Evolutionary conservation across 2,329 filamentous ascomycete species (phyloP), one percentile per base, ranked within the genome.

Genomic region (Pyricularia sp.): DNA sequence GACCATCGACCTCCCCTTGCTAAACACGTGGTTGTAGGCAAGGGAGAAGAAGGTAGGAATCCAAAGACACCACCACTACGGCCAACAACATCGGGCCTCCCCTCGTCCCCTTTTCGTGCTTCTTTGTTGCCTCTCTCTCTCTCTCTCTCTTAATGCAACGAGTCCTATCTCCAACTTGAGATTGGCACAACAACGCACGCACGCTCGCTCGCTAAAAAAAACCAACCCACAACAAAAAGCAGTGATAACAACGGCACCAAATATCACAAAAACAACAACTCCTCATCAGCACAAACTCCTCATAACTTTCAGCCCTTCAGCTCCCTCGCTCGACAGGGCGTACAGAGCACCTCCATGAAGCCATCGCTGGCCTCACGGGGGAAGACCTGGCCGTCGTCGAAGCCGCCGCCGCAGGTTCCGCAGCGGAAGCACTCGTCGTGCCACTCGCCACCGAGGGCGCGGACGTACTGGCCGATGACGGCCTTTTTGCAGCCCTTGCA

Each of bases 391-490:
- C 88, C 87, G 72, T 90, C 88, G 50, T 86, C 84, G 72, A 90
- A 90, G 0, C 85, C 83, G 50, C 84, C 85, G 12, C 81, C 78
- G 73, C 88, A 90, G 20, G 82, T 81, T 20, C 83, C 85, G 77
- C 95, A 99, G 69, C 90, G 88, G 81, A 99, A 99, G 79, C 95
- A 99, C 70, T 88, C 84, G 69, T 92, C 90, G 79, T 99, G 95
- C 94, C 95, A 99, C 81, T 98, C 94, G 14, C 88, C 89, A 5
- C 93, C 94, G 63, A 99, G 83, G 0, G 95, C 95, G 76, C 91
- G 90, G 25, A 99, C 89, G 70, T 97, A 96, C 76, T 94, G 88
- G 66, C 97, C 94, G 67, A 95, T 89, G 68, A 98, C 93, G 10
- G 93, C 91, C 75, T 86, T 88, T 74, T 88, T 88, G 80, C 95